Evolutionary conservation across 306 rosid species (phyloP), one percentile per base, ranked within the genome.

Genomic region (Vigna reflexopilosa): DNA sequence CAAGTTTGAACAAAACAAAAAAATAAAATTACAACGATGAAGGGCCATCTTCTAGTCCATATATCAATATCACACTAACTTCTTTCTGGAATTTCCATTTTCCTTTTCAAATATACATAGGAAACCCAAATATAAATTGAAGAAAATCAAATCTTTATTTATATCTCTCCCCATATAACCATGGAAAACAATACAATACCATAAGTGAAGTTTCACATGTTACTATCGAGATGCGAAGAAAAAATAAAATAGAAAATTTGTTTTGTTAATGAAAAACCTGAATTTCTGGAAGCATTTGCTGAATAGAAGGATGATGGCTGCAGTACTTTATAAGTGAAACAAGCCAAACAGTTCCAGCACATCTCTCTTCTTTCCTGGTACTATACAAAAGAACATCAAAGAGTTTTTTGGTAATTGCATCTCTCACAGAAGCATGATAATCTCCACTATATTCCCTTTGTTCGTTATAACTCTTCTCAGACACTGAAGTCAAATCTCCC

Each of bases 281-380:
- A 87, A 95, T 95, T 80, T 92, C 96, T 26, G 97, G 98, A 86
- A 95, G 97, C 90, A 91, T 92, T 80, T 78, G 69, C 84, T 92
- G 97, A 71, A 90, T 83, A 73, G 86, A 83, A 69, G 92, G 90
- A 70, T 91, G 95, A 81, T 83, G 88, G 55, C 98, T 95, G 52
- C 97, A 91, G 81, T 95, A 92, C 91, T 90, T 95, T 73, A 93
- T 85, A 77, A 95, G 91, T 81, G 98, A 95, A 70, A 92, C 85
- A 16, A 95, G 86, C 97, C 97, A 95, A 75, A 95, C 98, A 58
- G 98, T 86, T 86, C 98, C 98, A 10, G 96, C 90, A 89, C 98
- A 95, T 66, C 98, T 90, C 80, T 95, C 98, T 83, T 95, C 98
- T 87, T 95, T 95, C 86, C 97, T 88, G 82, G 87, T 87, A 75